Evolutionary conservation across 2,329 filamentous ascomycete species (phyloP).

Genomic region (Trichothecium sympodiale): DNA sequence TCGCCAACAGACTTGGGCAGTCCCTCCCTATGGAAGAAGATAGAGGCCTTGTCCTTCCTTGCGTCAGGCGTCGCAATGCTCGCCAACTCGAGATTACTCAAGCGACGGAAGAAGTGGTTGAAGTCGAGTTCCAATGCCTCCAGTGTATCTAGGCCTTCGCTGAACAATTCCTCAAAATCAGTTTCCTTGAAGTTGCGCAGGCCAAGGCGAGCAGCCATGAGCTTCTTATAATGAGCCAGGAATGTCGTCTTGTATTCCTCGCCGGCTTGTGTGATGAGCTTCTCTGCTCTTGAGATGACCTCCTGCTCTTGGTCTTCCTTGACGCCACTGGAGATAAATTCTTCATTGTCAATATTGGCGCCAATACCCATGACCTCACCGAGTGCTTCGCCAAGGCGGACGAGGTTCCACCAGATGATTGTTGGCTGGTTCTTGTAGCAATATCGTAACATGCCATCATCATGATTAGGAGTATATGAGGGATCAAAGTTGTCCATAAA

Average conservation of each 20-base stretch:
- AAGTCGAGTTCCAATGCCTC: constrained; percentile 82
- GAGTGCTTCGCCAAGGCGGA: constrained; percentile 77
- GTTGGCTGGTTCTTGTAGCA: constrained; percentile 89
- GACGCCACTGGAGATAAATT: constrained; percentile 65
- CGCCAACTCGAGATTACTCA: constrained; percentile 51
- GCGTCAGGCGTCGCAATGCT: constrained; percentile 55
- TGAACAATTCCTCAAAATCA: constrained; percentile 75
- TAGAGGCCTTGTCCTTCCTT: constrained; percentile 49
- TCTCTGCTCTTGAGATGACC: constrained; percentile 70
- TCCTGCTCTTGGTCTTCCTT: constrained; percentile 47
- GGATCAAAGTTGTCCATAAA: constrained; percentile 98
- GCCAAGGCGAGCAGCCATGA: constrained; percentile 74
- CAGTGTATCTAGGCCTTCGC: constrained; percentile 70
- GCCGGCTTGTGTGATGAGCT: constrained; percentile 65
- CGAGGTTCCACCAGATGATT: constrained; percentile 98
- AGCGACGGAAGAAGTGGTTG: constrained; percentile 80
- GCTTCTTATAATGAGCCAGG: constrained; percentile 73
- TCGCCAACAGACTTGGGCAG: constrained; percentile 44
- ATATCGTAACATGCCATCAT: constrained; percentile 80
- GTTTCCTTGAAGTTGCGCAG: constrained; percentile 55
- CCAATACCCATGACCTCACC: constrained; percentile 82
- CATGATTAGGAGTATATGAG: constrained; percentile 90
- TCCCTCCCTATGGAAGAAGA: constrained; percentile 75
- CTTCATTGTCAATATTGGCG: constrained; percentile 54
- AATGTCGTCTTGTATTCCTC: constrained; percentile 88